Conservation (phyloP, 495 filamentous ascomycete genomes). For the Podospora conica region DNA sequence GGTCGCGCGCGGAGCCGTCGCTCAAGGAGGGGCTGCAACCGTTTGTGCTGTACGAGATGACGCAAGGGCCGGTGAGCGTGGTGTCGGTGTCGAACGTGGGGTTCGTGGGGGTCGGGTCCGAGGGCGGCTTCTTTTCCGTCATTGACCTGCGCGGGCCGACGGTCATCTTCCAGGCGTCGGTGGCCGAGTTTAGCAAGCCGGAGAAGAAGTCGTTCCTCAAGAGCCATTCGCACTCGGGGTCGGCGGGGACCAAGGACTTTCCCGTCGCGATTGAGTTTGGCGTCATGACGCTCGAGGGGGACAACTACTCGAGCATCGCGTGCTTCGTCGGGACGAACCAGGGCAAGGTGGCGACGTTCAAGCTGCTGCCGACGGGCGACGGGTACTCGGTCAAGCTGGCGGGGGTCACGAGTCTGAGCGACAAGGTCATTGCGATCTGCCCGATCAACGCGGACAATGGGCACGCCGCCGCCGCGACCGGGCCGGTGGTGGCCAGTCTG, state of each 20-base stretch:
- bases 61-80: conserved; percentile 69
- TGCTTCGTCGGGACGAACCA: conserved; percentile 85
- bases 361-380: conserved; percentile 65
- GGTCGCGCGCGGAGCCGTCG: conserved; percentile 65
- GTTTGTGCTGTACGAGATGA: conserved; percentile 70
- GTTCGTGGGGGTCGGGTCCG: conserved; percentile 80
- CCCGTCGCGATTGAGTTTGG: conserved; percentile 79
- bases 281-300: conserved; percentile 85
- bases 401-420: conserved; percentile 60
- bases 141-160: conserved; percentile 84
- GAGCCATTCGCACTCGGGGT: conserved; percentile 31
- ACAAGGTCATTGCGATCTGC: conserved; percentile 65
- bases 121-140: conserved; percentile 69
- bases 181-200: conserved; percentile 60
- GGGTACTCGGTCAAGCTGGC: conserved; percentile 70
- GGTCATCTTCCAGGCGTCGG: conserved; percentile 67
- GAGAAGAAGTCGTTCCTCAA: conserved; percentile 64
- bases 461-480: conserved; percentile 66
- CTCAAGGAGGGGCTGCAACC: conserved; percentile 80
- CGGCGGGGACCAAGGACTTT: conserved; percentile 54
- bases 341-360: conserved; percentile 81
- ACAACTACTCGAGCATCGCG: conserved; percentile 89
- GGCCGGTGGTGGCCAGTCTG: conserved; percentile 61
- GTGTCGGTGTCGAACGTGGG: conserved; percentile 83
- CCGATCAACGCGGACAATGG: conserved; percentile 77